Evolutionary conservation across 2,329 filamentous ascomycete genomes (phyloP).

Genomic region (Claviceps sp.): DNA sequence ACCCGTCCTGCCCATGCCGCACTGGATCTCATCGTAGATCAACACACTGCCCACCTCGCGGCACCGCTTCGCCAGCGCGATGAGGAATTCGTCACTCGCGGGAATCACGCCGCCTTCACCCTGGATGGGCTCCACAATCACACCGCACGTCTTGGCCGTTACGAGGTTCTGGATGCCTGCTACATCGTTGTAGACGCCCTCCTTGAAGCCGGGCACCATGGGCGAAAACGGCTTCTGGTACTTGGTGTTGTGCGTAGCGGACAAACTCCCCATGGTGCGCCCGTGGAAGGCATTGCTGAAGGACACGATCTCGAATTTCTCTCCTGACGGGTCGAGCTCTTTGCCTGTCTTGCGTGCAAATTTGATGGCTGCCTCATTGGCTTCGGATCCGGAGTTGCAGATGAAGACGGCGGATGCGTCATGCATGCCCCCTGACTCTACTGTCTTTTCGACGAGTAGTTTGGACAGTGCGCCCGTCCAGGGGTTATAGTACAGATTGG

Average conservation of each 20-base stretch:
- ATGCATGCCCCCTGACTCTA: constrained; percentile 68
- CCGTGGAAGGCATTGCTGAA: constrained; percentile 93
- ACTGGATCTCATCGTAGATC: constrained; percentile 96
- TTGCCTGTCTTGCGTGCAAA: constrained; percentile 89
- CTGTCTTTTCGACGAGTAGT: constrained; percentile 69
- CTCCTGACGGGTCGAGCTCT: constrained; percentile 52
- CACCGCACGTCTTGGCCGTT: constrained; percentile 77
- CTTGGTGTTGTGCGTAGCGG: constrained; percentile 95
- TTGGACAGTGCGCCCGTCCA: constrained; percentile 88
- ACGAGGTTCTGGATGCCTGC: constrained; percentile 58
- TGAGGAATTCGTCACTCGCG: constrained; percentile 69
- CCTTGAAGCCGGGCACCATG: constrained; percentile 87
- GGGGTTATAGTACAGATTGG: constrained; percentile 93
- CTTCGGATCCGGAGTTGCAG: constrained; percentile 92
- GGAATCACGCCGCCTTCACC: constrained; percentile 88
- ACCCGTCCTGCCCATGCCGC: constrained; percentile 78
- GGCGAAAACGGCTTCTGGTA: constrained; percentile 92
- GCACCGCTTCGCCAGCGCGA: constrained; percentile 72
- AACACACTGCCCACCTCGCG: constrained; percentile 77
- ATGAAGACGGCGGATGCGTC: constrained; percentile 72
- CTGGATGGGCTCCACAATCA: constrained; percentile 94
- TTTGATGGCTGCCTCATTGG: constrained; percentile 95
- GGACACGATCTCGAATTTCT: constrained; percentile 75
- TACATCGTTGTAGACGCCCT: constrained; percentile 77
- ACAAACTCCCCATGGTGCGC: constrained; percentile 86